Base-by-base conservation (phyloP, 352 stramenopile species). In the Phytophthora syringae region DNA sequence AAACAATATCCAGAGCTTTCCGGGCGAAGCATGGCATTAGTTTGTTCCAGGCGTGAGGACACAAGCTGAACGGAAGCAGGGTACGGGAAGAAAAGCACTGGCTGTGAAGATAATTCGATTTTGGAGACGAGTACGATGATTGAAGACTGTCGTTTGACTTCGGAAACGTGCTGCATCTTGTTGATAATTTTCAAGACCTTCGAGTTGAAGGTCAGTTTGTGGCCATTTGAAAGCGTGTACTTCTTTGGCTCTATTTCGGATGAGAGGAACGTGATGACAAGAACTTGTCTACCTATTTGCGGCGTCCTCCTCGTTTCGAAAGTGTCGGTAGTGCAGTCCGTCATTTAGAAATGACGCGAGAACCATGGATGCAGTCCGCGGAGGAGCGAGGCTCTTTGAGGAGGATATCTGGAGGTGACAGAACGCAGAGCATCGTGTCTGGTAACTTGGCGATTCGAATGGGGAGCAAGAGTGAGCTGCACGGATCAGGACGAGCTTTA, bases 71-170 rank as follows among this genome's bases (percentile, higher is more conserved):
- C 32, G 5, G 57, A 76, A 0, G 59, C 7, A 7, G 84, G 84
- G 18, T 90, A 92, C 5, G 82, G 80, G 40, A 89, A 92, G 65
- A 89, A 90, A 16, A 92, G 28, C 1, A 90, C 66, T 2, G 80
- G 64, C 11, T 66, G 60, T 0, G 60, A 52, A 0, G 57, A 51
- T 10, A 54, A 48, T 36, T 90, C 68, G 1, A 84, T 50, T 39
- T 75, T 88, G 5, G 81, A 90, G 20, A 90, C 80, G 1, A 92
- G 65, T 2, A 92, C 74, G n/a, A 70, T 73, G 58, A 80, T 80
- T n/a, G 39, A 52, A 32, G 53, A 49, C 30, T 40, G 30, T 20
- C 50, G 64, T 34, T 72, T 75, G 40, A 70, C 39, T 48, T 74
- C 57, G 9, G 63, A 51, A 25, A 57, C 60, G 9, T 67, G 40